These are phyloP conservation scores for Cladosporium phlei DNA, from an alignment of 2,329 filamentous ascomycete genomes.

Conservation along the genomic window DNA sequence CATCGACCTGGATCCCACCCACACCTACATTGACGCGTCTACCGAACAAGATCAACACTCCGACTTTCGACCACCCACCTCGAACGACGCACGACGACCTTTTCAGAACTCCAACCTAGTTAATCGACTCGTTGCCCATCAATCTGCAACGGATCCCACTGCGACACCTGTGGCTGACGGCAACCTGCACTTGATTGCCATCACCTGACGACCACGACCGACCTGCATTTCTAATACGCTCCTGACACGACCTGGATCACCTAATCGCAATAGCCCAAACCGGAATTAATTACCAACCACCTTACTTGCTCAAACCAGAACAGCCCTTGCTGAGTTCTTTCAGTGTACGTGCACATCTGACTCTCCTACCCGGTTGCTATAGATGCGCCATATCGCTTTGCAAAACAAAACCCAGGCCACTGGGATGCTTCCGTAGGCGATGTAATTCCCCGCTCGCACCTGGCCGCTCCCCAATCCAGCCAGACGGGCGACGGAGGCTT, in stretches of 20 bases:
- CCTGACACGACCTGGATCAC: conserved; percentile 5
- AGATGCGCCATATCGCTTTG: conserved; percentile 7
- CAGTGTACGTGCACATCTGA: conserved; percentile 8
- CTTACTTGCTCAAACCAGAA: conserved; percentile 10
- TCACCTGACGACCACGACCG: conserved; percentile 11
- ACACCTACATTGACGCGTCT: conserved; percentile 23
- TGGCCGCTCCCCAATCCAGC: background rate
- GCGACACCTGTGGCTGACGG: conserved; percentile 10
- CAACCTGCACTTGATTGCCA: conserved; percentile 6
- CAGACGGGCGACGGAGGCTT: background rate
- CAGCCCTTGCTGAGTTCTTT: conserved; percentile 7
- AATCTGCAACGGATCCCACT: background rate
- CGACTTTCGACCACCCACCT: background rate
- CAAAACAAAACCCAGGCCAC: conserved; percentile 1
- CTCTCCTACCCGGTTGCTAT: background rate
- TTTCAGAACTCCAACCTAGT: conserved; percentile 1
- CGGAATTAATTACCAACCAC: conserved; percentile 1
- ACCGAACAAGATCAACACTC: conserved; percentile 11
- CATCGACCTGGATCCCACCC: conserved; percentile 28
- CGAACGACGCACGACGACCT: background rate
- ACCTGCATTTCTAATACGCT: background rate
- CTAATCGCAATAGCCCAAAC: conserved; percentile 1
- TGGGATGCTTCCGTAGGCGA: background rate
- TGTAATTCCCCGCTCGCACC: background rate
- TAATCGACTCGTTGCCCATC: conserved; percentile 5